phyloP scores from a whole-genome alignment of 148 eudicot species.

The Arbutus unedo region DNA sequence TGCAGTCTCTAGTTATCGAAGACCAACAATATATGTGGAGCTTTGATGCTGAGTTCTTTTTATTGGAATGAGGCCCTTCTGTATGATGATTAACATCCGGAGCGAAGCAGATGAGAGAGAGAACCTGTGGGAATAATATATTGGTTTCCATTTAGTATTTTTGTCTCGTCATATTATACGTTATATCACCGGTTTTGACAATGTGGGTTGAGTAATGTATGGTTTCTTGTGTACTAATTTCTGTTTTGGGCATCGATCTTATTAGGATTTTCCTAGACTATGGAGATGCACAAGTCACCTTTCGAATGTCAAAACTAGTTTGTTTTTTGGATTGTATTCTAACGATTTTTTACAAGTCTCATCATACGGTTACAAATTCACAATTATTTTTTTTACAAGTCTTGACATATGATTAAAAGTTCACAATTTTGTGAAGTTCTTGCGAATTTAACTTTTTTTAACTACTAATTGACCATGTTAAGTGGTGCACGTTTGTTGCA shows the following conservation, averaged over 20 bases:
- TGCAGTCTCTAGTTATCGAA: slow-evolving; percentile 1
- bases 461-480: no score
- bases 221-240: not conserved
- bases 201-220: not conserved
- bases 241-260: not conserved
- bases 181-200: not conserved
- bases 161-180: not conserved
- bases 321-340: not conserved
- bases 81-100: not conserved
- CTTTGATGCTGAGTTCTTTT: not conserved
- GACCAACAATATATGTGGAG: not conserved
- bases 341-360: no score
- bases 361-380: no score
- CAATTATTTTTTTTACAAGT: no score
- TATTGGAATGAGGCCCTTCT: not conserved
- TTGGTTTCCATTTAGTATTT: not conserved
- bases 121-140: not conserved
- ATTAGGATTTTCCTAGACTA: not conserved
- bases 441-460: no score
- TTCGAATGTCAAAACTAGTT: not conserved
- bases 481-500: no score
- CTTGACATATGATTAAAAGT: no score
- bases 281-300: no score
- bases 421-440: no score
- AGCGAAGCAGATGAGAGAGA: not conserved